Base-by-base conservation (phyloP, 1,139 yeast species). In the Pneumocystis wakefieldiae region DNA sequence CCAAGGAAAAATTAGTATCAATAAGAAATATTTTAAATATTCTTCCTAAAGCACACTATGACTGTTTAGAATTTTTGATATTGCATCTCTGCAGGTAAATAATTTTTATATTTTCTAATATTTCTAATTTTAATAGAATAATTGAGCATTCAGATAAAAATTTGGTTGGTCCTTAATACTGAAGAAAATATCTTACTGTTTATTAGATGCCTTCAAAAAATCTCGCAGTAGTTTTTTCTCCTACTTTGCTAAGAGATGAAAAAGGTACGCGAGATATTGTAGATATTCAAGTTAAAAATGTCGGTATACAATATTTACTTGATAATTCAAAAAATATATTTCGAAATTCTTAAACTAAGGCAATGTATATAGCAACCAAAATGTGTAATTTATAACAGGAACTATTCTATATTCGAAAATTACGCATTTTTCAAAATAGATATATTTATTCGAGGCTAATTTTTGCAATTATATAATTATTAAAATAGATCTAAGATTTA, bases 161-260 rank as follows among this genome's bases (percentile, higher is more conserved):
- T 70, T 78, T 87, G 72, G 66, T 64, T 60, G 10, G 65, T 61
- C 1, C 14, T 48, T 24, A 48, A 14, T 28, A 28, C 24, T 35
- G 12, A 12, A 29, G 29, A 35, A 60, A 17, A 3, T 60, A 7
- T 59, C 19, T 37, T 19, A 29, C 17, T 38, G 29, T 32, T 36
- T 28, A 3, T 53, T 59, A 64, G 65, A 92, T 92, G 99, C 87
- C 82, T 39, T 77, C 81, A 68, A 83, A 84, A 72, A 90, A 94
- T 70, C 75, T 94, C 65, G 86, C 96, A 0, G 92, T 94, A 62
- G 96, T 92, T 19, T 92, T 92, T 78, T 96, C 97, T 0, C 98
- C 99, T 1, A 90, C 97, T 2, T 76, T 92, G 62, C 87, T 90
- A 0, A 78, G 97, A 66, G 96, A 90, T 69, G 77, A 79, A 66